A percentile compares a stretch with the other conserved stretches of the same genome.
phyloP scores from a whole-genome alignment of 2,329 filamentous ascomycete genomes.

The Phyllosticta citribraziliensis region DNA sequence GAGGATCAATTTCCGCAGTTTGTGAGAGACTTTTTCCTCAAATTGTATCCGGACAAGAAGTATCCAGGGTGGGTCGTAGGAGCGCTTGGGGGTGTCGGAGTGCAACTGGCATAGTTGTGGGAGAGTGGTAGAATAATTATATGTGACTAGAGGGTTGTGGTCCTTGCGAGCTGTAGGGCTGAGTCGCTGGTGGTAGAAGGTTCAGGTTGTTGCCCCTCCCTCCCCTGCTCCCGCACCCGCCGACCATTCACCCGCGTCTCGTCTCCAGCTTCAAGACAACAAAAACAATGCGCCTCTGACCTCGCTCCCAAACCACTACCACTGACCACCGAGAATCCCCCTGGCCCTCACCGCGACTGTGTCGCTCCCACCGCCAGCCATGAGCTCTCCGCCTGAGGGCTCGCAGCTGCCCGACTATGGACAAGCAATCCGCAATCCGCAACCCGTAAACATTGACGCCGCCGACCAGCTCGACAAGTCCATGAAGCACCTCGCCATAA shows the following conservation, averaged over 20 bases:
- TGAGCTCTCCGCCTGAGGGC: not conserved
- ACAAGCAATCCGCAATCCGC: not conserved
- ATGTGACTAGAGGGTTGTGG: not conserved
- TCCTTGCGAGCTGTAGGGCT: not conserved
- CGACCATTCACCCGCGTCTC: not conserved
- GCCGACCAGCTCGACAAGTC: conserved; percentile 23
- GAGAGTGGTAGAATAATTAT: not conserved
- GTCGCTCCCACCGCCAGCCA: not conserved
- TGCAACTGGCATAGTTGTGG: conserved; percentile 45
- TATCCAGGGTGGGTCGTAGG: conserved; percentile 80
- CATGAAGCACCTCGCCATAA: conserved; percentile 28
- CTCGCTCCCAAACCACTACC: not conserved
- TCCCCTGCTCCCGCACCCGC: not conserved
- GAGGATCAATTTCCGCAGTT: conserved; percentile 73
- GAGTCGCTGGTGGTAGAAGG: not conserved
- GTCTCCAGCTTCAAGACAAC: not conserved
- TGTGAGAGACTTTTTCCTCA: conserved; percentile 65
- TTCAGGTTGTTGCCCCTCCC: not conserved
- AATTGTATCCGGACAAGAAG: conserved; percentile 58
- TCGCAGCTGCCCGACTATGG: not conserved
- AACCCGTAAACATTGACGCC: conserved; percentile 27
- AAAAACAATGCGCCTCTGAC: not conserved
- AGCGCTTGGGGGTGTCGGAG: conserved; percentile 67
- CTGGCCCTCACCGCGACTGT: not conserved
- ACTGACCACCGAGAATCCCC: not conserved